Percentiles rank a stretch among this genome's conserved stretches.
Conservation (phyloP, 257 asterid species). For the Penstemon barbatus region DNA sequence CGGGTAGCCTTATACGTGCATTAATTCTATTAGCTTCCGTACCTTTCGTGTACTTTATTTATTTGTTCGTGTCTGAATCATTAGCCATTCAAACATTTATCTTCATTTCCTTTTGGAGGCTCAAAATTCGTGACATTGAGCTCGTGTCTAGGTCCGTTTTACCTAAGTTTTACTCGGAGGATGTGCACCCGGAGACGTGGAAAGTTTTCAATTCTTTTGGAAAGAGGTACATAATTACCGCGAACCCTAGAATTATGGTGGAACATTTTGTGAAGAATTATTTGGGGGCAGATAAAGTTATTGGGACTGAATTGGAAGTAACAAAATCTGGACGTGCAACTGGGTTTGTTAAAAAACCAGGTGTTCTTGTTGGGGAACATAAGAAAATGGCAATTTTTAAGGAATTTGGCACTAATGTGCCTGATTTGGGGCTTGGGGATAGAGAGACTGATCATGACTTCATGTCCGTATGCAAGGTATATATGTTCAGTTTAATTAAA, state of each 20-base stretch:
- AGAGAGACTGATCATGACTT: constrained; percentile 71
- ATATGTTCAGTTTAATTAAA: neutral
- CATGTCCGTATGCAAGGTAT: constrained; percentile 96
- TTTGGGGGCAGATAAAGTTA: constrained; percentile 82
- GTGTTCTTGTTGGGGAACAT: constrained; percentile 67
- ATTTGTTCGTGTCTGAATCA: constrained; percentile 63
- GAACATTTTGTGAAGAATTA: constrained; percentile 63
- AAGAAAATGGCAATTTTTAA: constrained; percentile 54
- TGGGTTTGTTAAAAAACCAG: constrained; percentile 75
- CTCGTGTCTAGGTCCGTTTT: constrained; percentile 75
- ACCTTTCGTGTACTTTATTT: constrained; percentile 55
- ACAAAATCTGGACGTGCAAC: constrained; percentile 71
- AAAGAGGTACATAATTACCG: constrained; percentile 69
- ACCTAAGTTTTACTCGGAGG: constrained; percentile 83
- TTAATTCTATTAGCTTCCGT: constrained; percentile 47
- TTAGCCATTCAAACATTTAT: constrained; percentile 49
- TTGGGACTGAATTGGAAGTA: constrained; percentile 75
- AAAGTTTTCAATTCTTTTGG: constrained; percentile 70
- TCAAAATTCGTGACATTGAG: constrained; percentile 70
- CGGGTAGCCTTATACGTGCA: constrained; percentile 75
- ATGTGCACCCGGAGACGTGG: constrained; percentile 75
- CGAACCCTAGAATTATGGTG: constrained; percentile 79
- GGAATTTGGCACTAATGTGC: constrained; percentile 62
- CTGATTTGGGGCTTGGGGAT: constrained; percentile 89
- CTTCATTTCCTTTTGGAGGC: constrained; percentile 65